Base-by-base conservation (phyloP, 2,329 filamentous ascomycete species). In the Cladosporium sp. region DNA sequence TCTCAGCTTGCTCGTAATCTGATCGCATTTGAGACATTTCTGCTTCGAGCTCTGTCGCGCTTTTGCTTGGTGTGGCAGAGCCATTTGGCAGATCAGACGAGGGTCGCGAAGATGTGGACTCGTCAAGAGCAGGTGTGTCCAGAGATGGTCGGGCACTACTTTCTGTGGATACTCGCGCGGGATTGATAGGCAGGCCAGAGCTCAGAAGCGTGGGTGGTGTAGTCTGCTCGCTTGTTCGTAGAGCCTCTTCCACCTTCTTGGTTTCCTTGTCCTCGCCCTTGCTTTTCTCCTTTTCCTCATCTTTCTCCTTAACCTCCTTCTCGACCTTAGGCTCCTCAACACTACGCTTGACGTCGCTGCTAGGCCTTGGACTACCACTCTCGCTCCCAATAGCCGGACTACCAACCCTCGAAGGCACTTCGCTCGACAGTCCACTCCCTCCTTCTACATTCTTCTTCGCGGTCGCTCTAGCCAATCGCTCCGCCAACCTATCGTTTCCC, bases 401-500 rank as follows among this genome's bases (percentile, higher is more conserved):
- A 69, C 84, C 79, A 28, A 83, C 79, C 61, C 85, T 78, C n/a
- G 85, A 85, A 5, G 82, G 78, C 26, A 80, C 71, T 35, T 81
- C 82, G 56, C 83, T 63, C 35, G 61, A 63, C 23, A 63, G 35
- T 37, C 49, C 81, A 33, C 81, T 74, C 63, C 80, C 82, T 46
- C 78, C 76, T 2, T 80, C 76, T n/a, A 82, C 80, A 65, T 84
- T 86, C 74, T 90, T 92, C 66, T 89, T 89, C 3, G 89, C 92
- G 72, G 97, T 87, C 33, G 93, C 95, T 74, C 92, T 91, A 33
- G 94, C 94, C 67, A 99, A 84, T 68, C 93, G 86, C 76, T 97
- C 93, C 75, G 97, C 93, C 52, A 99, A 82, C 62, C 93, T 88
- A 72, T 96, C 93, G 78, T 92, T 95, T 67, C 86, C 82, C 70